Conservation (phyloP, 108 stramenopile genomes). For the Fistulifera pelliculosa region DNA sequence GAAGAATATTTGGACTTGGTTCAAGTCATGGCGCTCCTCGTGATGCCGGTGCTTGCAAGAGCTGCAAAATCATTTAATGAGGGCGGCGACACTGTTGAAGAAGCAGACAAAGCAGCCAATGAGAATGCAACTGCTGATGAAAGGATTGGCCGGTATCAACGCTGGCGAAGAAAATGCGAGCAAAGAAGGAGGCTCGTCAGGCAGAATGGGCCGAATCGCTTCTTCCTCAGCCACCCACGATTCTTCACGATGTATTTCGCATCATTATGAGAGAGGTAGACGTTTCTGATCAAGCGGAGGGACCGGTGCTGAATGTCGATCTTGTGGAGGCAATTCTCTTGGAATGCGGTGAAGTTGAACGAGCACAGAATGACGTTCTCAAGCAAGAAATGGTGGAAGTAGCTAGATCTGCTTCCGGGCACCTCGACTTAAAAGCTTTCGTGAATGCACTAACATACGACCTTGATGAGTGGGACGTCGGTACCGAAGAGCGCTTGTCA, state of each 20-base stretch:
- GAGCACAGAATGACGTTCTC: neutral
- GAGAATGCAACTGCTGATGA: neutral
- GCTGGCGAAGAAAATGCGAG: too few relatives aligned
- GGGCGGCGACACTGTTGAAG: too few relatives aligned
- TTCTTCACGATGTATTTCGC: neutral
- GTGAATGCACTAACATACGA: slow-evolving; percentile 7
- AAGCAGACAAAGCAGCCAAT: neutral
- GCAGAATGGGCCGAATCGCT: neutral
- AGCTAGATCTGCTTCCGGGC: slow-evolving; percentile 5
- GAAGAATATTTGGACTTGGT: slow-evolving; percentile 31
- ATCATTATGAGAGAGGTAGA: neutral
- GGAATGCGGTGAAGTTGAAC: slow-evolving; percentile 8
- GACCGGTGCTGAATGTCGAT: slow-evolving; percentile 1
- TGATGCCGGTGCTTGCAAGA: slow-evolving; percentile 31
- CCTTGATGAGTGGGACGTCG: slow-evolving; percentile 16
- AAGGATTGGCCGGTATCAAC: neutral
- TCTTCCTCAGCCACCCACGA: neutral
- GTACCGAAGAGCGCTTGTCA: slow-evolving; percentile 15
- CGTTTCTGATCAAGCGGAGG: neutral
- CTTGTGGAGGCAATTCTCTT: slow-evolving; percentile 8
- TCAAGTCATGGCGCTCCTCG: slow-evolving; percentile 16
- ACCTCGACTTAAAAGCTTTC: slow-evolving; percentile 3
- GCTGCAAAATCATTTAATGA: slow-evolving; percentile 1
- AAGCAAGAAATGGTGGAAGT: slow-evolving; percentile 11
- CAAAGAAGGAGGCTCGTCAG: neutral